Evolutionary conservation across 2,329 filamentous ascomycete genomes (phyloP), one percentile per base, ranked within the genome.

Genomic region (Trichoderma oligosporum): DNA sequence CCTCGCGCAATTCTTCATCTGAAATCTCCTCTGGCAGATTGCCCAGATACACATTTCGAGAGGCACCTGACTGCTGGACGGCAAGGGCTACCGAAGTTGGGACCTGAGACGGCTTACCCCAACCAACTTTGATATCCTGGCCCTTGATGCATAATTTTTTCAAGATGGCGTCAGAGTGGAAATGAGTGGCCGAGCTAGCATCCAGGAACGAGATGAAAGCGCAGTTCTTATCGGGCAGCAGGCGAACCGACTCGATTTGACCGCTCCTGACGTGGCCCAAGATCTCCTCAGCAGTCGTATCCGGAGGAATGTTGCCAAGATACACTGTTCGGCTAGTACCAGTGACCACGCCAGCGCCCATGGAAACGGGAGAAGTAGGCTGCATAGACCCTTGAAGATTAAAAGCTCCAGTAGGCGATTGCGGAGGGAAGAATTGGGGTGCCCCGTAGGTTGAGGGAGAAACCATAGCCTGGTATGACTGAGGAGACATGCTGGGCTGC

Each of bases 201-300:
- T 99, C 94, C 63, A 99, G 81, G 79, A 99, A 99, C 7, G 94
- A 99, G 71, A 99, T 97, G 80, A 99, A 99, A 58, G 94, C 94
- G 70, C 94, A 99, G 81, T 97, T 99, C 89, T 97, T 99, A 76
- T 99, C 94, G 22, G 93, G 91, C 56, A 99, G 81, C 63, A 99
- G 82, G 66, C 94, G 88, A 53, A 99, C 94, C n/a, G 94, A 97
- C 78, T 99, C 94, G 67, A 99, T 97, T 72, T 97, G 94, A 22
- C 94, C 94, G 73, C 94, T 97, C 62, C 94, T 85, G 60, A 99
- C 94, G 69, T 99, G 94, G 62, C 92, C 88, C 56, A 99, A 79
- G 62, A 99, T 96, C 76, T 99, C 94, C 76, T 99, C 94, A 7
- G 94, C 93, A 48, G 89, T 87, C 7, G 94, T 99, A 76, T 99